These are phyloP conservation scores for Fusarium liriodendri DNA, from an alignment of 2,329 filamentous ascomycete genomes.

Conservation along the genomic window DNA sequence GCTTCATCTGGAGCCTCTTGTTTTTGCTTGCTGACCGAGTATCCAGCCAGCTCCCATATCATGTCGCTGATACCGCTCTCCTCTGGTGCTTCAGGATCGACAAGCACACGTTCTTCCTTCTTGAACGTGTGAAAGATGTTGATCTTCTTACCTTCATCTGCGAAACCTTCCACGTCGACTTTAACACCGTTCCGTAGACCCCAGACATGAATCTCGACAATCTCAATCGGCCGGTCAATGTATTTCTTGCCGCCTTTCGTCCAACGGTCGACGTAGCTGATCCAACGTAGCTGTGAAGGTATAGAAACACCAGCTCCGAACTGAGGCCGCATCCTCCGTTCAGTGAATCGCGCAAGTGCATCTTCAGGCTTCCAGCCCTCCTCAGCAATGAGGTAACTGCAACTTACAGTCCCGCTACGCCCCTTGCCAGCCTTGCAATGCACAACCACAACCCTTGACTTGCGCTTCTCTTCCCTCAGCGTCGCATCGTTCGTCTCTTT, in stretches of 20 bases:
- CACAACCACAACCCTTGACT: slow-evolving; percentile 81
- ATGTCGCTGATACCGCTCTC: slow-evolving; percentile 62
- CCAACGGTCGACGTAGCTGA: slow-evolving; percentile 92
- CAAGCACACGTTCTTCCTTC: slow-evolving; percentile 75
- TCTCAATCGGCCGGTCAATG: slow-evolving; percentile 83
- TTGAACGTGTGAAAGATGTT: slow-evolving; percentile 85
- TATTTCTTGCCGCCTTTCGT: slow-evolving; percentile 80
- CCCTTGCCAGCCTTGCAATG: slow-evolving; percentile 99
- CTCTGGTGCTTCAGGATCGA: slow-evolving; percentile 67
- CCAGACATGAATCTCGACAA: slow-evolving; percentile 91
- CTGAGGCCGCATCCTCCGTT: slow-evolving; percentile 86
- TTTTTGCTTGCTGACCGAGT: slow-evolving; percentile 43
- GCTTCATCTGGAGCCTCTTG: slow-evolving; percentile 53
- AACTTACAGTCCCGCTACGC: slow-evolving; percentile 86
- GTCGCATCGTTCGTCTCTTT: slow-evolving; percentile 32
- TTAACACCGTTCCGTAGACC: slow-evolving; percentile 89
- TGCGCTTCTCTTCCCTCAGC: slow-evolving; percentile 50
- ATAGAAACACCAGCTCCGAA: slow-evolving; percentile 94
- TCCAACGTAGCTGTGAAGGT: slow-evolving; percentile 88
- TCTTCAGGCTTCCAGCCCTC: slow-evolving; percentile 70
- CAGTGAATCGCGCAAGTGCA: slow-evolving; percentile 72
- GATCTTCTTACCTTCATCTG: slow-evolving; percentile 90
- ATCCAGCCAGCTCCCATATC: slow-evolving; percentile 64
- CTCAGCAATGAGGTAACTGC: slow-evolving; percentile 90
- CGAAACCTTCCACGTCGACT: slow-evolving; percentile 84